These are phyloP conservation scores for sunflower (Helianthus annuus) DNA, from an alignment of 129 eudicot species.

Conservation along the genomic window DNA sequence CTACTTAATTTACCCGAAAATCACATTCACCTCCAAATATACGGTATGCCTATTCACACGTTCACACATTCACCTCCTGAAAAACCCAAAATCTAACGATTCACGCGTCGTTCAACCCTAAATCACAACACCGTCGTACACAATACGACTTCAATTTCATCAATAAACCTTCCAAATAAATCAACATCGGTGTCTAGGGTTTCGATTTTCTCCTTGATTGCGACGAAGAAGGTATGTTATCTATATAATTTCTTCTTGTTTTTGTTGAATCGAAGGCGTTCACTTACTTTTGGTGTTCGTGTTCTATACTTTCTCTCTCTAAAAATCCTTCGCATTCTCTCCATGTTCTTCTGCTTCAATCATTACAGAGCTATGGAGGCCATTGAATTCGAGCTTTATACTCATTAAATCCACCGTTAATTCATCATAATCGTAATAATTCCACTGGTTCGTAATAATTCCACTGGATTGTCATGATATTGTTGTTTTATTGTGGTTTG, in stretches of 20 bases:
- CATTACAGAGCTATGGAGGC: constrained; percentile 49
- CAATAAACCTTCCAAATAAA: constrained; percentile 51
- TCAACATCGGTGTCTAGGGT: constrained; percentile 64
- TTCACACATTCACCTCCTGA: no score
- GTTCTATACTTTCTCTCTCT: no score
- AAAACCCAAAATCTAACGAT: no score
- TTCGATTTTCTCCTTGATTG: constrained; percentile 52
- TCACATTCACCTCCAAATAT: no score
- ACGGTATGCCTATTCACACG: no score
- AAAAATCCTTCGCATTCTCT: not conserved
- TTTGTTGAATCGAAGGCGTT: no score
- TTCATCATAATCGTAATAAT: not conserved
- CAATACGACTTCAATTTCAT: not conserved
- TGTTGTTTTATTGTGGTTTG: not conserved
- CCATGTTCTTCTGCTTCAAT: constrained; percentile 8
- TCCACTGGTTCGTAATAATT: no score
- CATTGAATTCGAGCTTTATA: constrained; percentile 36
- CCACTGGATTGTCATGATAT: not conserved
- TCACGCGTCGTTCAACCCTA: no score
- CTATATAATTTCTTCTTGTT: no score
- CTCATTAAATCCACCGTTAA: constrained; percentile 4
- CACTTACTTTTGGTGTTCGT: no score
- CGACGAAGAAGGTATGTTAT: not conserved
- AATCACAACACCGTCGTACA: not conserved
- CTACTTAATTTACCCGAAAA: no score